A percentile compares a stretch with the other conserved stretches of the same genome.
Conservation (phyloP, 164 flowering plant species). For the Annona cherimola region DNA sequence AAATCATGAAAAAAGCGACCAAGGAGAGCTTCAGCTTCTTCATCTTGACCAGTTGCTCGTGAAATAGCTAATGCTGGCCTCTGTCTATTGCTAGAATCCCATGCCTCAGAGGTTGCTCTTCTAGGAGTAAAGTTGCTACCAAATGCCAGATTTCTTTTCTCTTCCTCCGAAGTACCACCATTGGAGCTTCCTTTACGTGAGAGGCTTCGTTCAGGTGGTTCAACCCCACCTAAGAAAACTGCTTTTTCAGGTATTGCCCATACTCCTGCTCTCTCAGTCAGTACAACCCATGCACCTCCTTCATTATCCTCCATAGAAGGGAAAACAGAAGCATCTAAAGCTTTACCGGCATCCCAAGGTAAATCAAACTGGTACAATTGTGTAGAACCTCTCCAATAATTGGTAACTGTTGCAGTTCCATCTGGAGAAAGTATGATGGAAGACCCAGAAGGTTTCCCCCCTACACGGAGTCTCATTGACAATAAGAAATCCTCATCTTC, state of each 20-base stretch:
- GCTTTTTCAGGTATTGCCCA: slow-evolving; percentile 98
- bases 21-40: slow-evolving; percentile 86
- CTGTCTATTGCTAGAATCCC: slow-evolving; percentile 61
- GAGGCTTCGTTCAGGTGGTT: slow-evolving; percentile 89
- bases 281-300: slow-evolving; percentile 84
- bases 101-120: slow-evolving; percentile 71
- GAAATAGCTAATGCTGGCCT: slow-evolving; percentile 40
- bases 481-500: slow-evolving; percentile 81
- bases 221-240: slow-evolving; percentile 85
- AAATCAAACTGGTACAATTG: slow-evolving; percentile 84
- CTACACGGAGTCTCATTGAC: slow-evolving; percentile 77
- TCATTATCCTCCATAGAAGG: slow-evolving; percentile 64
- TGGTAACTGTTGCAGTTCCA: slow-evolving; percentile 88
- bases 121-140: slow-evolving; percentile 55
- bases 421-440: slow-evolving; percentile 79
- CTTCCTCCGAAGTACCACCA: slow-evolving; percentile 64
- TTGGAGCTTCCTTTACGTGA: slow-evolving; percentile 90
- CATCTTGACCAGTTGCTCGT: slow-evolving; percentile 66
- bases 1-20: slow-evolving; percentile 75
- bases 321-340: slow-evolving; percentile 85
- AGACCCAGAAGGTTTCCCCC: slow-evolving; percentile 96
- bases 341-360: slow-evolving; percentile 93
- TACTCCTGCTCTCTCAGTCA: slow-evolving; percentile 93
- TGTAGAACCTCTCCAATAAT: slow-evolving; percentile 58
- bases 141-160: slow-evolving; percentile 48